A percentile compares a stretch with the other conserved stretches of the same genome.
Conservation (phyloP, 257 asterid species). For the Salvia hispanica region DNA sequence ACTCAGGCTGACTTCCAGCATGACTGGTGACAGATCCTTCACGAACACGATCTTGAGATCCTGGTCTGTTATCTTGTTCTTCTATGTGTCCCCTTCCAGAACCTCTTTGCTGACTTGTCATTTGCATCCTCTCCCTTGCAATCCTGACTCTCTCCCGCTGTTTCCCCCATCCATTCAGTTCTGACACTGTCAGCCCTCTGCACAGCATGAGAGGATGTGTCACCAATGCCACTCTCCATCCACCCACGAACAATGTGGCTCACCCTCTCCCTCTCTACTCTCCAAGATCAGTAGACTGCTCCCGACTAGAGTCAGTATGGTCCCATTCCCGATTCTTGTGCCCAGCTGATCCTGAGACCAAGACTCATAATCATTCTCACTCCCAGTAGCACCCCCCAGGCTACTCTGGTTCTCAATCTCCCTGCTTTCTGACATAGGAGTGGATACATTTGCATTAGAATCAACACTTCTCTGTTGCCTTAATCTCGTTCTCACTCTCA, state of each 20-base stretch:
- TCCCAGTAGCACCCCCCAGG: slow-evolving; percentile 59
- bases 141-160: slow-evolving; percentile 89
- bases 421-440: slow-evolving; percentile 54
- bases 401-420: slow-evolving; percentile 62
- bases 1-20: slow-evolving; percentile 49
- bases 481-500: slow-evolving; percentile 43
- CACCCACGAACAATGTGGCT: slow-evolving; percentile 89
- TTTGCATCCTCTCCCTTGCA: slow-evolving; percentile 91
- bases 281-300: slow-evolving; percentile 83
- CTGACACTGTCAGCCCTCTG: slow-evolving; percentile 59
- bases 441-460: slow-evolving; percentile 54
- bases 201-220: slow-evolving; percentile 53
- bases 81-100: slow-evolving; percentile 64
- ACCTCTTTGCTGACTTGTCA: slow-evolving; percentile 89
- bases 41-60: slow-evolving; percentile 49
- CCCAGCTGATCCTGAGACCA: slow-evolving; percentile 62
- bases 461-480: slow-evolving; percentile 65
- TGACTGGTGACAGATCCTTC: slow-evolving; percentile 55
- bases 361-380: slow-evolving; percentile 59
- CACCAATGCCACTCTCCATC: slow-evolving; percentile 84
- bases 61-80: slow-evolving; percentile 47
- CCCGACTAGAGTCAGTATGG: slow-evolving; percentile 66
- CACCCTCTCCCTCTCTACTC: slow-evolving; percentile 92
- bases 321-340: slow-evolving; percentile 48
- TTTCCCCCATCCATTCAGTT: slow-evolving; percentile 88